phyloP scores from a whole-genome alignment of 306 rosid genomes.

The Malus fusca region DNA sequence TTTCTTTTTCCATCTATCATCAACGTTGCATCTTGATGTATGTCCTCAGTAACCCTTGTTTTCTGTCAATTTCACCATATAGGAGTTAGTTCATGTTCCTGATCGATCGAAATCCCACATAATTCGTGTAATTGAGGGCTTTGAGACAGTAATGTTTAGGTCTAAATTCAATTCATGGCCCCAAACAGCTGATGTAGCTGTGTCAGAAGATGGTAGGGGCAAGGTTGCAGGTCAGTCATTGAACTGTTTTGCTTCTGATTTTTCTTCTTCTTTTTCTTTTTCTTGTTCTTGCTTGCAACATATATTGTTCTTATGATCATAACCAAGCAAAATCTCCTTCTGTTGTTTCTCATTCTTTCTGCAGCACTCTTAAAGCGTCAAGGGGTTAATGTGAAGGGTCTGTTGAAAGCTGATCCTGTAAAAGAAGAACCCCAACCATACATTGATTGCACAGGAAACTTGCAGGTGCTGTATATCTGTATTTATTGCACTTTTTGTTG shows the following conservation, averaged over 20 bases:
- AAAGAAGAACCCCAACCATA: constrained; percentile 89
- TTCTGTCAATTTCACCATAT: constrained; percentile 25
- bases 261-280: not conserved
- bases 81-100: constrained; percentile 53
- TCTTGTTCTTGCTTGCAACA: constrained; percentile 3
- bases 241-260: constrained; percentile 12
- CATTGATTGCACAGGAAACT: constrained; percentile 95
- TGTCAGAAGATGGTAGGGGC: constrained; percentile 94
- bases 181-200: constrained; percentile 46
- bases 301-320: constrained; percentile 6
- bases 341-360: constrained; percentile 17
- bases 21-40: constrained; percentile 7
- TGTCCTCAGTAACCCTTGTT: constrained; percentile 19
- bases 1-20: constrained; percentile 9
- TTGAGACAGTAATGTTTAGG: constrained; percentile 84
- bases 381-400: constrained; percentile 97
- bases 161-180: constrained; percentile 93
- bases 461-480: constrained; percentile 55
- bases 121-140: constrained; percentile 90
- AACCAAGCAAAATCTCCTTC: constrained; percentile 11
- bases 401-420: constrained; percentile 75
- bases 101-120: constrained; percentile 59
- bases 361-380: constrained; percentile 95
- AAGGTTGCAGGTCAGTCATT: constrained; percentile 92
- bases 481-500: not conserved